A percentile compares a stretch with the other conserved stretches of the same genome.
Conservation (phyloP, 1,284 basidiomycete species). For the Trametes sp. region DNA sequence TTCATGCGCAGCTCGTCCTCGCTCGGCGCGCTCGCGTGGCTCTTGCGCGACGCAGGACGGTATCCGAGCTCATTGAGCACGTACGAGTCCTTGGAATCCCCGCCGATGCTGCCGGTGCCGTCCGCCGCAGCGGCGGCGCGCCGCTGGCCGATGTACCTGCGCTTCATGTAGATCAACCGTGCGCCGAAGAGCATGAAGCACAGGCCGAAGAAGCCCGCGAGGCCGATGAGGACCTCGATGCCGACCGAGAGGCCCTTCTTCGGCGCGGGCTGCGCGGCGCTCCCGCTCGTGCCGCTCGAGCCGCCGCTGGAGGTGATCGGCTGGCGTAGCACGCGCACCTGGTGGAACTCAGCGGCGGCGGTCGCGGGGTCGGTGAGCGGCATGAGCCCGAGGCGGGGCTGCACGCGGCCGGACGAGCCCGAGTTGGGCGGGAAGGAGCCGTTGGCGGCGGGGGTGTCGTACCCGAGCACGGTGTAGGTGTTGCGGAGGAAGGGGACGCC, state of each 20-base stretch:
- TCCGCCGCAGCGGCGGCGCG: constrained; percentile 23
- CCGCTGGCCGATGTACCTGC: constrained; percentile 39
- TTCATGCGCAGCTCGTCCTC: constrained; percentile 44
- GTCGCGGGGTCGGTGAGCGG: constrained; percentile 62
- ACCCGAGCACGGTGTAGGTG: constrained; percentile 76
- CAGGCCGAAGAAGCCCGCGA: constrained; percentile 62
- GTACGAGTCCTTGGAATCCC: constrained; percentile 32
- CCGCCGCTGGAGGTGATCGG: constrained; percentile 47
- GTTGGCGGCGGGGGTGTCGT: constrained; percentile 52
- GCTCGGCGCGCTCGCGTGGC: constrained; percentile 32
- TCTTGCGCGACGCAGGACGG: constrained; percentile 40
- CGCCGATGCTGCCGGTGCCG: constrained; percentile 28
- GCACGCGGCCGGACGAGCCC: constrained; percentile 36
- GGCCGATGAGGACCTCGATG: constrained; percentile 63
- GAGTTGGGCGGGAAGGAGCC: constrained; percentile 51
- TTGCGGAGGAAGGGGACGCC: constrained; percentile 80
- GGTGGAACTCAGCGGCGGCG: constrained; percentile 70
- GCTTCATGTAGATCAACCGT: constrained; percentile 56
- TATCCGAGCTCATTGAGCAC: constrained; percentile 31
- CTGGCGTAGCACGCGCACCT: constrained; percentile 67
- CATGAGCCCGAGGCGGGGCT: constrained; percentile 64
- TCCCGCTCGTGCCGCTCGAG: constrained; percentile 14
- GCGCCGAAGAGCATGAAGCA: constrained; percentile 60
- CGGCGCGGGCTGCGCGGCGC: constrained; percentile 19
- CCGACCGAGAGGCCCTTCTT: constrained; percentile 59